Evolutionary conservation across 2,329 filamentous ascomycete species (phyloP).

Genomic region (Pseudovirgaria hyperparasitica): DNA sequence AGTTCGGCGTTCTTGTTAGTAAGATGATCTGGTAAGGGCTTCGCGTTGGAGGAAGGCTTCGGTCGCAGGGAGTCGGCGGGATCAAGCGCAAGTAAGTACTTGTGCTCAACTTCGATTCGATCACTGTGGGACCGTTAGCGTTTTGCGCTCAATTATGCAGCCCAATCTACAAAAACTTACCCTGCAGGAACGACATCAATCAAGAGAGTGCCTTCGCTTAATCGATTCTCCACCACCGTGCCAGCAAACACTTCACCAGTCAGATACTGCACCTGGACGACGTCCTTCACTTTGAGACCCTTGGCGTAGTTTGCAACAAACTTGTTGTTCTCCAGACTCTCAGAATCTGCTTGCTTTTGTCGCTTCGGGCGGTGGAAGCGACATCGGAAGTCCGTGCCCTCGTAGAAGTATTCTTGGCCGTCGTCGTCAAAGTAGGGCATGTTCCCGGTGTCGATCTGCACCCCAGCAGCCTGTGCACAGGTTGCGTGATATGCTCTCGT

Average conservation of each 20-base stretch:
- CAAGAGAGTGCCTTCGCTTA: slow-evolving; percentile 61
- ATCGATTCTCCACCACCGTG: slow-evolving; percentile 70
- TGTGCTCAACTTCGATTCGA: slow-evolving; percentile 69
- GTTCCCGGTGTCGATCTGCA: slow-evolving; percentile 77
- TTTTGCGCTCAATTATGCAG: slow-evolving; percentile 1
- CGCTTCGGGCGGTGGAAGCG: slow-evolving; percentile 87
- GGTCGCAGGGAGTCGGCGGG: slow-evolving; percentile 56
- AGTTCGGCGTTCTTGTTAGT: slow-evolving; percentile 33
- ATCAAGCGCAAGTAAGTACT: slow-evolving; percentile 66
- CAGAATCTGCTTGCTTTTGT: slow-evolving; percentile 58
- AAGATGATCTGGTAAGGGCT: slow-evolving; percentile 51
- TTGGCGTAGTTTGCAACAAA: slow-evolving; percentile 57
- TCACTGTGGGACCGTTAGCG: slow-evolving; percentile 37
- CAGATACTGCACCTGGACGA: slow-evolving; percentile 77
- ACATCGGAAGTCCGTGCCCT: slow-evolving; percentile 86
- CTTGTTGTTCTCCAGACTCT: slow-evolving; percentile 56
- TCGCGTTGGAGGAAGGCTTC: slow-evolving; percentile 61
- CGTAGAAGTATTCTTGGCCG: slow-evolving; percentile 82
- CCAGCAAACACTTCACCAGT: slow-evolving; percentile 90
- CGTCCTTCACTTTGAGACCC: slow-evolving; percentile 56
- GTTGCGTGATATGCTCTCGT: slow-evolving; percentile 88
- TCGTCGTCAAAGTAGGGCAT: slow-evolving; percentile 82
- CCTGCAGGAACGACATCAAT: slow-evolving; percentile 76
- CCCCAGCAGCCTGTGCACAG: slow-evolving; percentile 82
- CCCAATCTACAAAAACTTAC: slow-evolving; percentile 39